Evolutionary conservation across 1,139 yeast species (phyloP).

Genomic region (Geotrichum histeridarum): DNA sequence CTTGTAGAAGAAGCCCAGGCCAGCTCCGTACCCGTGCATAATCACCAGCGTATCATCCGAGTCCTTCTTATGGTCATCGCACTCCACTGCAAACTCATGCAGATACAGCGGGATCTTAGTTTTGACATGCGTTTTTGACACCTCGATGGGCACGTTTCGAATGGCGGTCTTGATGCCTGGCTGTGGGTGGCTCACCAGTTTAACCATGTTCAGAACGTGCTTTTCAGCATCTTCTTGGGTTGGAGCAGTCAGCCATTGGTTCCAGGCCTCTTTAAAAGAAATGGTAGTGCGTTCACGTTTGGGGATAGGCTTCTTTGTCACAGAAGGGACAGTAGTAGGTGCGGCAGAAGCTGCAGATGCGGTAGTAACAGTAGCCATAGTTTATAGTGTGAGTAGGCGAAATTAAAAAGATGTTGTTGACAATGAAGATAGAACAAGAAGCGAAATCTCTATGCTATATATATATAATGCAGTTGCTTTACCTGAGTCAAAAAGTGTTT

Average conservation of each 20-base stretch:
- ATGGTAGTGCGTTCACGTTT: conserved; percentile 9
- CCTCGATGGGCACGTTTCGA: conserved; percentile 43
- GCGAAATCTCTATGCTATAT: too few relatives aligned
- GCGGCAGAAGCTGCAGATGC: neutral
- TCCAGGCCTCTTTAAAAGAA: conserved; percentile 38
- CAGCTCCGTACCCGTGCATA: conserved; percentile 85
- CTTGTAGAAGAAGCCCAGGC: conserved; percentile 71
- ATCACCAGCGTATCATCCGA: conserved; percentile 44
- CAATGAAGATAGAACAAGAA: too few relatives aligned
- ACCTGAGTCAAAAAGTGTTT: too few relatives aligned
- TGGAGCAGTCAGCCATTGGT: conserved; percentile 43
- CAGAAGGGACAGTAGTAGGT: neutral
- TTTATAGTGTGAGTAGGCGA: neutral
- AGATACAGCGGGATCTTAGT: conserved; percentile 48
- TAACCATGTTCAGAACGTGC: conserved; percentile 44
- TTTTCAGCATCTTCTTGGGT: conserved; percentile 40
- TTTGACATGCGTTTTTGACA: conserved; percentile 48
- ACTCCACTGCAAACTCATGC: conserved; percentile 46
- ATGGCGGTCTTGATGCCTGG: conserved; percentile 5
- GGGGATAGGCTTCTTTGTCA: conserved; percentile 6
- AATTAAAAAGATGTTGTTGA: too few relatives aligned
- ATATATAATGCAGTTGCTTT: too few relatives aligned
- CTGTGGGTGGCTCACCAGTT: conserved; percentile 45
- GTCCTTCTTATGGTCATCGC: conserved; percentile 21
- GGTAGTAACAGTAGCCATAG: neutral